Evolutionary conservation across 1,284 basidiomycete genomes (phyloP).

Genomic region (Kalmanozyma brasiliensis): DNA sequence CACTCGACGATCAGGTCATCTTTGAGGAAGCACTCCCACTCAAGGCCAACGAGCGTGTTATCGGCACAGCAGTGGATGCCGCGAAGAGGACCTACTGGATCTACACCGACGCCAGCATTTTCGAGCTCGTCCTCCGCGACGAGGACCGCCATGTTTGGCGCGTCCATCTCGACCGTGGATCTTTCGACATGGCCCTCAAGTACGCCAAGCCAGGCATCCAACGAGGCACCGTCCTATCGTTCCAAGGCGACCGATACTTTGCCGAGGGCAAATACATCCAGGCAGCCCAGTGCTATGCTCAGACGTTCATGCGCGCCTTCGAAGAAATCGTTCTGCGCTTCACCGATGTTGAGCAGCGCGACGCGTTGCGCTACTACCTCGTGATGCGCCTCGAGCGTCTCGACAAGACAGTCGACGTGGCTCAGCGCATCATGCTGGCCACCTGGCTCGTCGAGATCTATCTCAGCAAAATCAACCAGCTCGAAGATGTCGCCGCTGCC

Average conservation of each 20-base stretch:
- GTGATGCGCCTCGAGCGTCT: slow-evolving; percentile 85
- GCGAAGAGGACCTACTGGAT: slow-evolving; percentile 93
- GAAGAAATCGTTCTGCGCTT: slow-evolving; percentile 93
- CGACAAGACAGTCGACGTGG: slow-evolving; percentile 79
- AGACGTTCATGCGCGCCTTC: slow-evolving; percentile 76
- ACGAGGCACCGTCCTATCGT: slow-evolving; percentile 82
- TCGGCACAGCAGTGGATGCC: slow-evolving; percentile 74
- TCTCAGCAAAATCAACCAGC: slow-evolving; percentile 92
- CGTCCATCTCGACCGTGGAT: slow-evolving; percentile 82
- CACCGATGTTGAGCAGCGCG: slow-evolving; percentile 88
- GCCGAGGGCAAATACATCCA: slow-evolving; percentile 84
- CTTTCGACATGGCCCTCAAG: slow-evolving; percentile 80
- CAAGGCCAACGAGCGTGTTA: slow-evolving; percentile 53
- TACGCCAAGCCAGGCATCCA: slow-evolving; percentile 87
- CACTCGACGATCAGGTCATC: slow-evolving; percentile 81
- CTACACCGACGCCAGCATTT: slow-evolving; percentile 87
- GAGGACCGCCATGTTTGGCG: slow-evolving; percentile 96
- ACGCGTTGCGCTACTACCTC: slow-evolving; percentile 89
- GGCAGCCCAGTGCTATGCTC: slow-evolving; percentile 88
- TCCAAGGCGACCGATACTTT: slow-evolving; percentile 87
- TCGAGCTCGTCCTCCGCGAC: slow-evolving; percentile 85
- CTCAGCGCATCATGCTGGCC: slow-evolving; percentile 95
- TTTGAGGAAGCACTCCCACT: slow-evolving; percentile 77
- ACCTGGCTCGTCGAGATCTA: slow-evolving; percentile 99
- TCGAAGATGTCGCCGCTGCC: slow-evolving; percentile 82